phyloP scores from a whole-genome alignment of 2,329 filamentous ascomycete genomes.

The Trichophyton equinum region DNA sequence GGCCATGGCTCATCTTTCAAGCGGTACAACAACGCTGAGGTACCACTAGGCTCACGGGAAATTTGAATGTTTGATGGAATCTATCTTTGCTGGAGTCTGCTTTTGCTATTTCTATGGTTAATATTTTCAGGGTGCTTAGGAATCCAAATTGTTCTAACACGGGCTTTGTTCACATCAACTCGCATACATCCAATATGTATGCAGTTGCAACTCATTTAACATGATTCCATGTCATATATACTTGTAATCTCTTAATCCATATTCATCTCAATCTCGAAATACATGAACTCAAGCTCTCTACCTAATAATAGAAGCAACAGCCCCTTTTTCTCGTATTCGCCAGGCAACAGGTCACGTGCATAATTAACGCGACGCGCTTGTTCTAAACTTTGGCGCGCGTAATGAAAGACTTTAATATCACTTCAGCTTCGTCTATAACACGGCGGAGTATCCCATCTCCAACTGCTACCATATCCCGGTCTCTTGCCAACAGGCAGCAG shows the following conservation, averaged over 20 bases:
- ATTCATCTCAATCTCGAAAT: not conserved
- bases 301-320: not conserved
- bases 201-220: slow-evolving; percentile 1
- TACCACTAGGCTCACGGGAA: not conserved
- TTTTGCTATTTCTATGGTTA: not conserved
- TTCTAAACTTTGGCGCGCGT: not conserved
- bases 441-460: not conserved
- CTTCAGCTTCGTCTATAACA: not conserved
- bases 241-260: not conserved
- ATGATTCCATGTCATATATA: not conserved
- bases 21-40: not conserved
- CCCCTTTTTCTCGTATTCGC: not conserved
- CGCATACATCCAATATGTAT: not conserved
- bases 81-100: not conserved
- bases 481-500: not conserved
- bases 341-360: not conserved
- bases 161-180: not conserved
- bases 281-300: not conserved
- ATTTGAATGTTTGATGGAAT: not conserved
- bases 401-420: not conserved
- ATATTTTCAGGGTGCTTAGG: not conserved
- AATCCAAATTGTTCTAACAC: not conserved
- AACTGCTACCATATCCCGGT: not conserved
- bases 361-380: not conserved
- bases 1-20: not conserved